Evolutionary conservation across 805 yeast species (phyloP), one percentile per base, ranked within the genome.

Genomic region (Lipomyces starkeyi): DNA sequence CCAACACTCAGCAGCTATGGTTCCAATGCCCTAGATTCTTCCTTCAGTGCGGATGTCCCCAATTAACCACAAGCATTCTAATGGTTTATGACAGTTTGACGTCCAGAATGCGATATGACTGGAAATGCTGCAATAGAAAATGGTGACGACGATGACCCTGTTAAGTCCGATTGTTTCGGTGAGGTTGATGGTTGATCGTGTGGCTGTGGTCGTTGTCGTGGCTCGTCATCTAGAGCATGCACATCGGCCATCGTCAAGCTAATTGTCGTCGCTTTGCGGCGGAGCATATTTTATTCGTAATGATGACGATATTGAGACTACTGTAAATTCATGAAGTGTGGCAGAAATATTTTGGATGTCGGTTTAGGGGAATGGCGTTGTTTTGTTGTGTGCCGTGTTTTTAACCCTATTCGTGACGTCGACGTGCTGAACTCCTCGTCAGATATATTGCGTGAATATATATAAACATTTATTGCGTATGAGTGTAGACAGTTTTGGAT

Each of bases 251-350:
- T 68, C 8, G 71, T 59, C 57, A 68, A 61, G 35, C 58, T 60
- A n/a, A 68, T 68, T n/a, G 65, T 66, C 5, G 71, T 68, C 27
- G 71, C 65, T 52, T 68, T 60, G 54, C 71, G 69, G 17, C 71
- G 69, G 25, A 68, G 62, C 71, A 68, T 68, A n/a, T 43, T 43
- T 17, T 43, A n/a, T 43, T 17, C 49, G 20, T 7, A 43, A n/a
- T 43, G 22, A n/a, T 43, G 22, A 8, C 8, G 14, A 43, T 17
- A 6, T 43, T 5, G 22, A 17, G 49, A 29, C 32, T 29, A 29
- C 5, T 11, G 40, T 37, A 3, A 37, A 13, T 37, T 11, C 14
- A 37, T 37, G 40, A 35, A 37, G 40, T 17, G 40, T 37, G 17
- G 40, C 0, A 0, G 32, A 29, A 29, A 7, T 29, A 29, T 29